phyloP scores from a whole-genome alignment of 805 yeast species.

The Teunomyces aglyptinius region DNA sequence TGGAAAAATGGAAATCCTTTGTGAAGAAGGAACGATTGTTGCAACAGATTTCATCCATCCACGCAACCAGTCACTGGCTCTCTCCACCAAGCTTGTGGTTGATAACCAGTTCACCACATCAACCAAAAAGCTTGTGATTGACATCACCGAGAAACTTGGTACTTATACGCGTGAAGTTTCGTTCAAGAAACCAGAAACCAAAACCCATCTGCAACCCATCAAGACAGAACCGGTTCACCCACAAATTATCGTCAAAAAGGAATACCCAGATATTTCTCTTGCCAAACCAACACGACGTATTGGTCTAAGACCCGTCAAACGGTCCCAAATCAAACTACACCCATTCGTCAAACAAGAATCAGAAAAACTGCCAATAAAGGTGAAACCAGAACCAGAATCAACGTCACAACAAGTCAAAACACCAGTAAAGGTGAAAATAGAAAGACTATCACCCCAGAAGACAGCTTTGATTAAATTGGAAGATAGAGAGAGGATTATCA shows the following conservation, averaged over 20 bases:
- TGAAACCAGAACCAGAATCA: neutral
- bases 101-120: constrained; percentile 26
- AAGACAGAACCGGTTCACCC: neutral
- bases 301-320: constrained; percentile 1
- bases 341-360: neutral
- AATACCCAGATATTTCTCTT: neutral
- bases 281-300: neutral
- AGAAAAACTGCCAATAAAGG: neutral
- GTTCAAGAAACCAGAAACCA: constrained; percentile 2
- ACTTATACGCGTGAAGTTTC: neutral
- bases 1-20: constrained; percentile 44
- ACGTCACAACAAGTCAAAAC: neutral
- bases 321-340: neutral
- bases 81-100: constrained; percentile 9
- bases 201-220: neutral
- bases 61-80: constrained; percentile 16
- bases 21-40: constrained; percentile 33
- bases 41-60: constrained; percentile 31
- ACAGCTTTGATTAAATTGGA: neutral
- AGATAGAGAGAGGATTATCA: neutral
- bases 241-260: neutral
- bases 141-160: constrained; percentile 6
- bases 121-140: constrained; percentile 21
- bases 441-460: neutral
- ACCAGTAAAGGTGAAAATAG: neutral